Evolutionary conservation across 805 yeast genomes (phyloP), one percentile per base, ranked within the genome.

Genomic region (Candida yuanshanica): DNA sequence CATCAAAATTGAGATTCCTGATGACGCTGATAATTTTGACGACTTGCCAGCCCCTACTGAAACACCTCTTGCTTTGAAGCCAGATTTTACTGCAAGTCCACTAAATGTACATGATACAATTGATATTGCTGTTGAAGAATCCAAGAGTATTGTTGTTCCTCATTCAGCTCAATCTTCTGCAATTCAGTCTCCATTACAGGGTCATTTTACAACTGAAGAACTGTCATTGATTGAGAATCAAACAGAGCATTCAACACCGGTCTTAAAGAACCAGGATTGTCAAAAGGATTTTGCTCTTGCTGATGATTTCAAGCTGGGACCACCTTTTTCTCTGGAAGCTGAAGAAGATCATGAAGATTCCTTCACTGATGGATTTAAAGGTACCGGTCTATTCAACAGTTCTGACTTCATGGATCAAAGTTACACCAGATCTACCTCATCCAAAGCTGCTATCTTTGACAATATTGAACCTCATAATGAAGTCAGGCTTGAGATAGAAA

Each of bases 341-440:
- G 38, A 37, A 11, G 35, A 32, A 11, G 36, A 29, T 10, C 29
- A 31, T 20, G 52, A 45, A 8, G 14, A 33, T 2, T 45, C 54
- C 5, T 46, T 53, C 17, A 41, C 45, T 11, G 49, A 48, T 11
- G 56, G 51, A 25, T 45, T 53, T 33, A 50, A 40, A 29, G 49
- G 34, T 10, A 43, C 50, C 2, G 35, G 43, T 25, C 43, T 45
- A 1, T 53, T 46, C 39, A 45, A 47, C 45, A 41, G 37, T 14
- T 49, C 51, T 13, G 49, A 43, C 14, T 33, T 29, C 26, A 35
- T 48, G 45, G 41, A 44, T 35, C 47, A 46, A 23, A 27, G 36
- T 31, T 45, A 45, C 35, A 45, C 44, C 12, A 11, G 25, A 26
- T n/a, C 20, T 26, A 14, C 42, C 16, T 25, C 41, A 17, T 20